Percentiles rank a stretch among this genome's conserved stretches.
These are phyloP conservation scores for Cetradonia linearis DNA, from an alignment of 495 filamentous ascomycete genomes.

Conservation along the genomic window DNA sequence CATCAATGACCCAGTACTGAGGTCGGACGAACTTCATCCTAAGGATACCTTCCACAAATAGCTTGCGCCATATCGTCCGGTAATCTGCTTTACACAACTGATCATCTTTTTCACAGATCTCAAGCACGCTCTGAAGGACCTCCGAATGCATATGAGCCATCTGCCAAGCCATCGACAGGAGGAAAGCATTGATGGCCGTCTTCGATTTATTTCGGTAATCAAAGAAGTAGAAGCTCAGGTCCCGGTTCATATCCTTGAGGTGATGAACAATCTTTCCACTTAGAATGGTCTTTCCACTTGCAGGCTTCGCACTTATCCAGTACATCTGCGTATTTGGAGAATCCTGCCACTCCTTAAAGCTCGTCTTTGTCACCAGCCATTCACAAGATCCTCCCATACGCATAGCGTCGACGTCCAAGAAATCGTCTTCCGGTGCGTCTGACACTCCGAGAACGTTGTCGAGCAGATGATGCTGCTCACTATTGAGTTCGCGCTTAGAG, in stretches of 20 bases:
- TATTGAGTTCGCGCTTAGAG: neutral
- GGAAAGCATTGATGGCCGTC: conserved; percentile 22
- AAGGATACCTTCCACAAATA: conserved; percentile 31
- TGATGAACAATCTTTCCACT: conserved; percentile 22
- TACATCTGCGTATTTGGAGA: conserved; percentile 20
- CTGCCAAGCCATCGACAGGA: conserved; percentile 33
- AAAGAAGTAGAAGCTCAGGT: conserved; percentile 33
- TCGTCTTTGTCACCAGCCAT: conserved; percentile 26
- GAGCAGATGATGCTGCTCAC: conserved; percentile 8
- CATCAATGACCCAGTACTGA: conserved; percentile 37
- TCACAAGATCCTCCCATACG: conserved; percentile 30
- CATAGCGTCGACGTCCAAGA: conserved; percentile 27
- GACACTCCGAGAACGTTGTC: conserved; percentile 25
- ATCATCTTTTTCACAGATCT: conserved; percentile 24
- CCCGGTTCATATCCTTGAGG: conserved; percentile 14
- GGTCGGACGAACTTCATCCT: conserved; percentile 6
- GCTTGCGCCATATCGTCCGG: conserved; percentile 31
- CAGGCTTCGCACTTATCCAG: conserved; percentile 31
- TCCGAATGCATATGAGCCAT: conserved; percentile 26
- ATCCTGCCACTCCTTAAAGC: conserved; percentile 28
- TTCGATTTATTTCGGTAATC: conserved; percentile 27
- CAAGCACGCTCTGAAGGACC: conserved; percentile 21
- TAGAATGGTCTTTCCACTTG: conserved; percentile 32
- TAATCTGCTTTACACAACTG: conserved; percentile 25
- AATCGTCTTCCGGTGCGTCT: conserved; percentile 29